A percentile compares a stretch with the other conserved stretches of the same genome.
phyloP scores from a whole-genome alignment of 345 rosid genomes.

The Eucalyptus pauciflora region DNA sequence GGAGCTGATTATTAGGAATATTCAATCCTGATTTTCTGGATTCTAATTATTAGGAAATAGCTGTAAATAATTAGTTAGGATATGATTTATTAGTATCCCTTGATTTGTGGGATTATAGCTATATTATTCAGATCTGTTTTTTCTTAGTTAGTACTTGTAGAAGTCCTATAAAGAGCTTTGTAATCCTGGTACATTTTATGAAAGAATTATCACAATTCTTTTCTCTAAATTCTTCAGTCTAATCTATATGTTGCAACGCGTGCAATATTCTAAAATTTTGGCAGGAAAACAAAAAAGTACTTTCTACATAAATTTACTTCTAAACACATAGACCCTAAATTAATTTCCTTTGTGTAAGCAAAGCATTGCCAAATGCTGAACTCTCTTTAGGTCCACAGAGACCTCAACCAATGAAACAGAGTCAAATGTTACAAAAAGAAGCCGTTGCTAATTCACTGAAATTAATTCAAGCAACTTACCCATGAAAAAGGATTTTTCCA shows the following conservation, averaged over 20 bases:
- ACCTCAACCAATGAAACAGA: not conserved
- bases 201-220: too few relatives aligned
- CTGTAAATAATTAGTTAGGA: too few relatives aligned
- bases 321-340: not conserved
- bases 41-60: too few relatives aligned
- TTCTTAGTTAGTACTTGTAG: too few relatives aligned
- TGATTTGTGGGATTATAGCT: too few relatives aligned
- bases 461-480: not conserved
- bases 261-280: not conserved
- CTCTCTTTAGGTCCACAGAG: not conserved
- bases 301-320: not conserved
- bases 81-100: too few relatives aligned
- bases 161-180: too few relatives aligned
- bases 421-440: not conserved
- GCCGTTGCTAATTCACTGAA: not conserved
- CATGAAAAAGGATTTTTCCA: slow-evolving; percentile 6
- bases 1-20: too few relatives aligned
- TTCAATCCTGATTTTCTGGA: too few relatives aligned
- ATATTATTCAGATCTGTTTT: too few relatives aligned
- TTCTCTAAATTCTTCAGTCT: too few relatives aligned
- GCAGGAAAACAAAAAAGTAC: not conserved
- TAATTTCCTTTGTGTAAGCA: not conserved
- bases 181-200: too few relatives aligned
- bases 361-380: not conserved
- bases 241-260: not conserved